Percentiles rank a stretch among this genome's conserved stretches.
phyloP scores from a whole-genome alignment of 257 asterid genomes.

The Verbascum thapsus region DNA sequence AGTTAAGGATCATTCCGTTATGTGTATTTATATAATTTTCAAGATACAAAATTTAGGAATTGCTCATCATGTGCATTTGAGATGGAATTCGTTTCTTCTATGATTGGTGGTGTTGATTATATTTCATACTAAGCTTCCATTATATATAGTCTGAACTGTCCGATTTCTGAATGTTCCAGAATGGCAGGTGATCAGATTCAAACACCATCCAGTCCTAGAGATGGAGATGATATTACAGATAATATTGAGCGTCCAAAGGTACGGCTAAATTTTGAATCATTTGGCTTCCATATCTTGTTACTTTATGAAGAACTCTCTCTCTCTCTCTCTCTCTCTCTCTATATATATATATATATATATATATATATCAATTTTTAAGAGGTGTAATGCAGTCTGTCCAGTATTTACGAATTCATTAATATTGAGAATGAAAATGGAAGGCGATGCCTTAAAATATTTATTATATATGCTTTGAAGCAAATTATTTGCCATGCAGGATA shows the following conservation, averaged over 20 bases:
- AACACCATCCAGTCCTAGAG: conserved; percentile 89
- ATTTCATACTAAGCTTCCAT: conserved; percentile 6
- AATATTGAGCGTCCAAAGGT: conserved; percentile 75
- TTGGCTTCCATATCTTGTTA: no score
- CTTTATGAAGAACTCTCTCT: no score
- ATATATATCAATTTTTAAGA: background rate
- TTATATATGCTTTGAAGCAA: conserved; percentile 29
- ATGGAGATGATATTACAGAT: conserved; percentile 71
- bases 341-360: conserved; percentile 4
- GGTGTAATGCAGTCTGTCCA: conserved; percentile 17
- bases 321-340: background rate
- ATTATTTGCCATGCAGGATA: conserved; percentile 50
- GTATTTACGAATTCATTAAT: conserved; percentile 1
- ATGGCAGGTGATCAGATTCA: conserved; percentile 92
- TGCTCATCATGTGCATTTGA: conserved; percentile 14
- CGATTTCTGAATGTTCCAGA: conserved; percentile 49
- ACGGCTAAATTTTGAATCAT: conserved; percentile 5
- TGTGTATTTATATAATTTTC: conserved; percentile 5
- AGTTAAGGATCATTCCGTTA: background rate
- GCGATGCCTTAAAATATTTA: conserved; percentile 16
- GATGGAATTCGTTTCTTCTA: conserved; percentile 3
- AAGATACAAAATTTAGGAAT: conserved; percentile 12
- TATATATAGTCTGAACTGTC: conserved; percentile 15
- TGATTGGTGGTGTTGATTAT: conserved; percentile 21
- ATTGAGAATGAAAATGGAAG: conserved; percentile 23